Base-by-base conservation (phyloP, 495 filamentous ascomycete genomes). In the Aspergillus leporis region DNA sequence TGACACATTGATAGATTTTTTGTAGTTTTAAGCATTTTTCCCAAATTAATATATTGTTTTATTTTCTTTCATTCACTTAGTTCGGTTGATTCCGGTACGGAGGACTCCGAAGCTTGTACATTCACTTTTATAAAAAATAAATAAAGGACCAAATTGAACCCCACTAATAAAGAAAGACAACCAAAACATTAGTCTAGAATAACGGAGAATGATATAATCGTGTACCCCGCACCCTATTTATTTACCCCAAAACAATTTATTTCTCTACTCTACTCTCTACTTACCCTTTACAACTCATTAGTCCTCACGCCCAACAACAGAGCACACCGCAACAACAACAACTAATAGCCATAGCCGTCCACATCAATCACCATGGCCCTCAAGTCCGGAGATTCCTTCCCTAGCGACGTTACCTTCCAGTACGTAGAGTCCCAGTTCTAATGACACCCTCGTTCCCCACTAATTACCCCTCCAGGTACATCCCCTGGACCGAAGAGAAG, bases 371-470 rank as follows among this genome's bases (percentile, higher is more conserved):
- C 25, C 23, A 65, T 64, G 61, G 34, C 61, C 14, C 58, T 94
- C 74, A 86, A 91, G 64, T 75, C 84, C 61, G 93, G 92, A 59
- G 90, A 96, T 66, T 74, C 77, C 63, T 95, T 98, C 79, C 93
- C 93, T 61, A 71, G 76, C 51, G 89, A 81, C 64, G 89, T 96
- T 4, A 76, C 78, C 58, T 97, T 96, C 75, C 70, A 81, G 86
- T 41, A 12, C n/a, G 38, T 88, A 70, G 62, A 79, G 68, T 3
- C 10, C 40, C 23, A 3, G 1, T 22, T 1, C 4, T 4, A 23
- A 19, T 21, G 14, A 13, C 10, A 1, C 32, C 4, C 8, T 21
- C 48, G 32, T 19, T 58, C 2, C 12, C n/a, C 55, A 47, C 50
- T 38, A 28, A 49, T 49, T 25, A 51, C 57, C 30, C 18, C 28